These are phyloP conservation scores for Solanum phureja DNA, from an alignment of 257 asterid genomes.

Conservation along the genomic window DNA sequence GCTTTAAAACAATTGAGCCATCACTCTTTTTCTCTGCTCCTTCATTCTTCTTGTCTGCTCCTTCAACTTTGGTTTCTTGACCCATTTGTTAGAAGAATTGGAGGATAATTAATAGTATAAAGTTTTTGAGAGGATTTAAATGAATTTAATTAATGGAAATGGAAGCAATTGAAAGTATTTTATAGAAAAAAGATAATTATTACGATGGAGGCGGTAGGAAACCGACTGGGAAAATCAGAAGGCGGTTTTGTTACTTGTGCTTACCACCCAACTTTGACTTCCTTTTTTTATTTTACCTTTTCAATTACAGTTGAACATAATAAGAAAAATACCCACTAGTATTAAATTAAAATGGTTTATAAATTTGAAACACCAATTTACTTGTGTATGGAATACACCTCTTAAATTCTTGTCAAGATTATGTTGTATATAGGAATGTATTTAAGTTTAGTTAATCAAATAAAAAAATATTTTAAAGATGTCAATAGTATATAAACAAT, in stretches of 20 bases:
- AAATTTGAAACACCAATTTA: too few relatives aligned
- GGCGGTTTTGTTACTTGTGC: background rate
- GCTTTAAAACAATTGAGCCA: slow-evolving; percentile 8
- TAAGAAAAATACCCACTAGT: too few relatives aligned
- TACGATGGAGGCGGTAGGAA: background rate
- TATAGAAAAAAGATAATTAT: background rate
- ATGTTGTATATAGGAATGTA: too few relatives aligned
- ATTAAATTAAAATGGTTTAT: too few relatives aligned
- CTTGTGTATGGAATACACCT: too few relatives aligned
- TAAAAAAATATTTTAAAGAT: too few relatives aligned
- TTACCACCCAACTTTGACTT: background rate
- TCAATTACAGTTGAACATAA: too few relatives aligned
- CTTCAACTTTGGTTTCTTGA: background rate
- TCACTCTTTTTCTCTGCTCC: background rate
- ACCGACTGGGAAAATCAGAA: background rate
- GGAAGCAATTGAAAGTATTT: background rate
- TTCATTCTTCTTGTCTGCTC: background rate
- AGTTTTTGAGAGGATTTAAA: background rate
- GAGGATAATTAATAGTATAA: background rate
- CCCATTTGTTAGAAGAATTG: background rate
- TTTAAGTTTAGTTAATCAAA: too few relatives aligned
- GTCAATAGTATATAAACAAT: too few relatives aligned
- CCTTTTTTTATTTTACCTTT: too few relatives aligned
- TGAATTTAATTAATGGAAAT: background rate
- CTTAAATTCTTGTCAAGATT: too few relatives aligned